phyloP scores from a whole-genome alignment of 176 grass and related monocot species.

The Stipa capillata region DNA sequence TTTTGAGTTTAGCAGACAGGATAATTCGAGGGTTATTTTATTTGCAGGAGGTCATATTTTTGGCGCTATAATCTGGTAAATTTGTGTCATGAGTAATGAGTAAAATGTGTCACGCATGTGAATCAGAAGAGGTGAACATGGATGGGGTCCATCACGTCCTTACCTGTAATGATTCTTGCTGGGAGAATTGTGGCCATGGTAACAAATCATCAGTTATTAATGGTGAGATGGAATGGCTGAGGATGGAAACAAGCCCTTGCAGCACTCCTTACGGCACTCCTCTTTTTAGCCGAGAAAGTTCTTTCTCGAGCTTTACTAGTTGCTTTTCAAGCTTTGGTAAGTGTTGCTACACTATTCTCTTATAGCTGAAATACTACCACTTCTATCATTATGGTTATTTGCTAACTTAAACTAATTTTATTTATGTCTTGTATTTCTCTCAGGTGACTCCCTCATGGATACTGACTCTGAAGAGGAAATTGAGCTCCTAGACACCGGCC shows the following conservation, averaged over 20 bases:
- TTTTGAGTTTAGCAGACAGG: not conserved
- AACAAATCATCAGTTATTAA: conserved; percentile 24
- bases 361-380: not conserved
- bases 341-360: conserved; percentile 3
- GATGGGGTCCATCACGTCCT: conserved; percentile 15
- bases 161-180: conserved; percentile 28
- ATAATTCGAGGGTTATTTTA: conserved; percentile 4
- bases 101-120: conserved; percentile 54
- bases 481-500: conserved; percentile 25
- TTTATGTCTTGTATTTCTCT: conserved; percentile 27
- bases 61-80: conserved; percentile 17
- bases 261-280: conserved; percentile 51
- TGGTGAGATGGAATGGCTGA: conserved; percentile 12
- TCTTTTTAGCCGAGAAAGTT: conserved; percentile 44
- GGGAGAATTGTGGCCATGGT: conserved; percentile 7
- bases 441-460: conserved; percentile 32
- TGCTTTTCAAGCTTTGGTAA: conserved; percentile 70
- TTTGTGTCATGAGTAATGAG: conserved; percentile 41
- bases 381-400: not conserved
- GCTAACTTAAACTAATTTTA: conserved; percentile 11
- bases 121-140: conserved; percentile 34
- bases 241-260: conserved; percentile 19
- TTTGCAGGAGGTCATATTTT: conserved; percentile 32
- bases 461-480: conserved; percentile 43
- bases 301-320: conserved; percentile 56